Evolutionary conservation across 2,329 filamentous ascomycete species (phyloP).

Genomic region (Metarhizium humberi): DNA sequence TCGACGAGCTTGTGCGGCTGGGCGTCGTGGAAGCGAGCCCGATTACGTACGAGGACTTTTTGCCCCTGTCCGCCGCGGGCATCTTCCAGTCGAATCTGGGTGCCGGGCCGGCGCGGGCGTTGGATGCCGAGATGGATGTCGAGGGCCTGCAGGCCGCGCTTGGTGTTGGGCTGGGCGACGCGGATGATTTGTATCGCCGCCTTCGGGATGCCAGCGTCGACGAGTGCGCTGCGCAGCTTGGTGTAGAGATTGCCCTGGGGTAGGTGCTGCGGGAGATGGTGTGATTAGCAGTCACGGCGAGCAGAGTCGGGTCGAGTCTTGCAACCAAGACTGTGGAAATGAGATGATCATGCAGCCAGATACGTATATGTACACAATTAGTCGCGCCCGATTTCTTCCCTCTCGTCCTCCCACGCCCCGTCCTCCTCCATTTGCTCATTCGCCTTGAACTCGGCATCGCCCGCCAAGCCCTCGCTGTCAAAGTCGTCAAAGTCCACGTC

Average conservation of each 20-base stretch:
- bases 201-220: slow-evolving; percentile 8
- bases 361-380: not conserved
- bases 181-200: slow-evolving; percentile 1
- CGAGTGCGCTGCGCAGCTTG: slow-evolving; percentile 14
- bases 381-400: slow-evolving; percentile 16
- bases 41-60: slow-evolving; percentile 44
- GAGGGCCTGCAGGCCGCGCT: no score
- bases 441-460: slow-evolving; percentile 38
- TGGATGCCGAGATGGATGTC: no score
- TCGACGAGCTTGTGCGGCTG: slow-evolving; percentile 23
- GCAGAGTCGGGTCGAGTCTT: no score
- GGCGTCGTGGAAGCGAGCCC: slow-evolving; percentile 27
- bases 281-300: no score
- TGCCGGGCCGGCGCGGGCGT: no score
- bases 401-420: slow-evolving; percentile 44
- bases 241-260: not conserved
- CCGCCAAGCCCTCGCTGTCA: slow-evolving; percentile 41
- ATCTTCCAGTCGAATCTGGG: no score
- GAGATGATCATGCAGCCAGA: no score
- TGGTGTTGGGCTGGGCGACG: no score
- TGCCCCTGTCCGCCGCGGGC: slow-evolving; percentile 22
- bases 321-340: no score
- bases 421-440: slow-evolving; percentile 40
- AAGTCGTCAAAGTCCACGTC: slow-evolving; percentile 38
- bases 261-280: no score